These are phyloP conservation scores for Chlorophyllum brunneum DNA, from an alignment of 768 basidiomycete species.

Conservation along the genomic window DNA sequence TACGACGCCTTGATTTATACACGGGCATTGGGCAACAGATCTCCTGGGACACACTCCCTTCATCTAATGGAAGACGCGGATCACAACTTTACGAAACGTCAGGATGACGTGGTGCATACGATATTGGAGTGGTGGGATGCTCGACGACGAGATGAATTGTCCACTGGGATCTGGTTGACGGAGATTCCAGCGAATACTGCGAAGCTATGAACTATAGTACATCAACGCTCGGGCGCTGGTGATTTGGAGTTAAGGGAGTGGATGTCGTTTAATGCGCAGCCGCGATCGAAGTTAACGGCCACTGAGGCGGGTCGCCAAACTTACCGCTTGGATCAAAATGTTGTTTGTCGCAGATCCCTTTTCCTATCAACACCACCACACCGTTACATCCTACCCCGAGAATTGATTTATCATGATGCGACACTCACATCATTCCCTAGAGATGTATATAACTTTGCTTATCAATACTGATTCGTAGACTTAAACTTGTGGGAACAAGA, in stretches of 20 bases:
- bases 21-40: slow-evolving; percentile 49
- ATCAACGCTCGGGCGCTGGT: no score
- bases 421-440: no score
- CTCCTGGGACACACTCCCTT: slow-evolving; percentile 67
- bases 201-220: slow-evolving; percentile 20
- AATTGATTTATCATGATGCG: no score
- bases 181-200: slow-evolving; percentile 29
- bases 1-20: slow-evolving; percentile 74
- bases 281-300: background rate
- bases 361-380: background rate
- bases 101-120: slow-evolving; percentile 62
- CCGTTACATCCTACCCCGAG: background rate
- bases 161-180: slow-evolving; percentile 62
- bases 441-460: no score
- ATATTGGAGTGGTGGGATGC: slow-evolving; percentile 68
- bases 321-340: background rate
- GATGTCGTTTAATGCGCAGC: background rate
- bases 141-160: slow-evolving; percentile 41
- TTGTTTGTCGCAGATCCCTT: background rate
- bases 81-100: slow-evolving; percentile 72
- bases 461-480: no score
- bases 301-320: background rate
- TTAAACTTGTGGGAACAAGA: no score
- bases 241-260: no score
- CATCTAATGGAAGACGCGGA: slow-evolving; percentile 71